Evolutionary conservation across 1,139 yeast species (phyloP).

Genomic region (Candida dubliniensis): DNA sequence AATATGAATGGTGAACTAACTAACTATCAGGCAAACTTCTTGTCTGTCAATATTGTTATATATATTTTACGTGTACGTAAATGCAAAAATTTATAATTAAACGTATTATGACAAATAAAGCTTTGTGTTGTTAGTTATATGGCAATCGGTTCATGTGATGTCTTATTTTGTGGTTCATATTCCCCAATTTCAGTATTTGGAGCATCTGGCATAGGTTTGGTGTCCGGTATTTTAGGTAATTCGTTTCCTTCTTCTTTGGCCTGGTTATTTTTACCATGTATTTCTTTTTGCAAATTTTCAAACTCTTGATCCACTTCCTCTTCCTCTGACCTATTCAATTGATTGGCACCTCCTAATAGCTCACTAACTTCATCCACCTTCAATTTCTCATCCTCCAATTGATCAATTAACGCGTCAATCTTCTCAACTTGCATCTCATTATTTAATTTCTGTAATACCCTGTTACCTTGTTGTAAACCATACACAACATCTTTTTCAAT

Average conservation of each 20-base stretch:
- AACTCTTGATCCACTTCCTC: constrained; percentile 67
- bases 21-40: not conserved
- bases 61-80: constrained; percentile 2
- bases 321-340: constrained; percentile 58
- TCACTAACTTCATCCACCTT: constrained; percentile 70
- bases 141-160: constrained; percentile 20
- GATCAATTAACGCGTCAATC: constrained; percentile 83
- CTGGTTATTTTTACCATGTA: constrained; percentile 22
- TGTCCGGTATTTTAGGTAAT: constrained; percentile 22
- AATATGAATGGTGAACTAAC: not conserved
- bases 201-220: constrained; percentile 22
- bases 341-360: constrained; percentile 38
- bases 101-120: not conserved
- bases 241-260: constrained; percentile 10
- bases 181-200: constrained; percentile 9
- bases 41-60: too few species aligned
- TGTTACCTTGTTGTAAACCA: constrained; percentile 80
- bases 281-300: constrained; percentile 48
- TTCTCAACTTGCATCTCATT: constrained; percentile 73
- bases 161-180: constrained; percentile 10
- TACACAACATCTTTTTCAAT: constrained; percentile 82
- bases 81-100: not conserved
- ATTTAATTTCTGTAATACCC: constrained; percentile 71
- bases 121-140: constrained; percentile 2
- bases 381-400: constrained; percentile 74